Conservation (phyloP, 2,329 filamentous ascomycete genomes). For the Colletotrichum theobromicola region DNA sequence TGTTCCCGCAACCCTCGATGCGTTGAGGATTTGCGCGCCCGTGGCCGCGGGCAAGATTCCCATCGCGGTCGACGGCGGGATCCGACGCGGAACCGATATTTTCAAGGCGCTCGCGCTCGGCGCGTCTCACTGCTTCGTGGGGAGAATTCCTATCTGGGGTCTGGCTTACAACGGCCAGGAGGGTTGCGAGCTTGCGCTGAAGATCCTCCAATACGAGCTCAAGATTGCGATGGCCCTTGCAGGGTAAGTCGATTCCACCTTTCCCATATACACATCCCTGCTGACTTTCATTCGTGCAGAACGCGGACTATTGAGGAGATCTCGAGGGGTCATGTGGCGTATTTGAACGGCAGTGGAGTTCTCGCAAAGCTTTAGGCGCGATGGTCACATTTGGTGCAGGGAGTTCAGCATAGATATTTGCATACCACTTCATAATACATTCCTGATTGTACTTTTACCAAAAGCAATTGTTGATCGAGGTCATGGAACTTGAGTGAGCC, state of each 20-base stretch:
- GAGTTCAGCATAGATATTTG: neutral
- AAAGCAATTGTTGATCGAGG: neutral
- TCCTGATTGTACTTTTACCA: neutral
- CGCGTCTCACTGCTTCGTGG: slow-evolving; percentile 30
- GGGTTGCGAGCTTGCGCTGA: slow-evolving; percentile 46
- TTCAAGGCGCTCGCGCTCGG: slow-evolving; percentile 60
- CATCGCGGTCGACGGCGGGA: slow-evolving; percentile 64
- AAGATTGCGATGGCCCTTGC: slow-evolving; percentile 29
- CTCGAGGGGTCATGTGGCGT: slow-evolving; percentile 14
- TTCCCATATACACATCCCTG: no score
- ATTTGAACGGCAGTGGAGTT: slow-evolving; percentile 16
- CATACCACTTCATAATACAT: neutral
- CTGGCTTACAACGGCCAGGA: slow-evolving; percentile 30
- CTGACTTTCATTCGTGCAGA: slow-evolving; percentile 12
- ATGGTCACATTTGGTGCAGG: neutral
- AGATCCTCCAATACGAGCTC: slow-evolving; percentile 42
- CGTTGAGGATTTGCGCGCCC: slow-evolving; percentile 55
- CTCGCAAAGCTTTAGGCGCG: slow-evolving; percentile 16
- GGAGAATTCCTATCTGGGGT: slow-evolving; percentile 7
- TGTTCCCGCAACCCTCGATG: slow-evolving; percentile 28
- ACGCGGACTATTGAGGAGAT: slow-evolving; percentile 18
- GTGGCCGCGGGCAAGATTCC: slow-evolving; percentile 31
- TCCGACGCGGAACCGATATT: slow-evolving; percentile 58
- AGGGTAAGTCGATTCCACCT: neutral
- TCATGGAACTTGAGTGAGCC: neutral